Conservation (phyloP, 2,329 filamentous ascomycete species). For the Hirsutella thompsonii region DNA sequence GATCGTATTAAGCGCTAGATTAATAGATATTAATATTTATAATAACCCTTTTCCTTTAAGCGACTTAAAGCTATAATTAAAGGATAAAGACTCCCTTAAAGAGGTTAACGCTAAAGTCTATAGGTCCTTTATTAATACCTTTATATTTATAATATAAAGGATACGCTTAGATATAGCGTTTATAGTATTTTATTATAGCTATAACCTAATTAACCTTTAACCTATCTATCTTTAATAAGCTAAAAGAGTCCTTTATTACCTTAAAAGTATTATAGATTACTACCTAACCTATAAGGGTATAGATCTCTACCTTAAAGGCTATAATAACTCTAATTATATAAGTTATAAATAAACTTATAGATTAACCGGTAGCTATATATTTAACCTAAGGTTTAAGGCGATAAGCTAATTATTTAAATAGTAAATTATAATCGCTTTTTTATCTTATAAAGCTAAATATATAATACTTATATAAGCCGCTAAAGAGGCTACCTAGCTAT, state of each 20-base stretch:
- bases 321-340: background rate
- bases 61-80: background rate
- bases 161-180: background rate
- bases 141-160: background rate
- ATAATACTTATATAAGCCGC: no score
- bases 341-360: background rate
- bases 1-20: no score
- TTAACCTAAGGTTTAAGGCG: background rate
- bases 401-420: background rate
- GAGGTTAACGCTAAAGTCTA: background rate
- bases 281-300: background rate
- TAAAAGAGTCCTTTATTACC: background rate
- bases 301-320: background rate
- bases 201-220: background rate
- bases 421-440: no score
- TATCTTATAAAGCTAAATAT: no score
- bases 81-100: background rate
- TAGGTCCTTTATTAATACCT: background rate
- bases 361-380: background rate
- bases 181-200: background rate
- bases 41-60: background rate
- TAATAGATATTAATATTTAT: no score
- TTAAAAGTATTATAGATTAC: background rate
- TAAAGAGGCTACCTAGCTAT: no score
- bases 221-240: background rate